Evolutionary conservation across 2,329 filamentous ascomycete genomes (phyloP).

Genomic region (Fusarium anthophilum): DNA sequence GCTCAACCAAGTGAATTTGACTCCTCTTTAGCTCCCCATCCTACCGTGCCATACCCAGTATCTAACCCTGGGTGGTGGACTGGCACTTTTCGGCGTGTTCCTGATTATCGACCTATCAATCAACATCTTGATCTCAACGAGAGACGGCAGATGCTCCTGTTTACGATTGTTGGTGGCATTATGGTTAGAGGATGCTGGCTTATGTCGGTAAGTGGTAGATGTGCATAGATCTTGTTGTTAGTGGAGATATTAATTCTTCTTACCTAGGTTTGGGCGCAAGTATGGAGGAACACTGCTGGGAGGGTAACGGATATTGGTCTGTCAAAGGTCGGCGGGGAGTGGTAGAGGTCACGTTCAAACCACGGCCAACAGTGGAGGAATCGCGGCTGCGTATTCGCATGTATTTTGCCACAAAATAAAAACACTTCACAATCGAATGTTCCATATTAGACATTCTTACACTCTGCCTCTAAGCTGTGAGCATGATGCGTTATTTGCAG

Average conservation of each 20-base stretch:
- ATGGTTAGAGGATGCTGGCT: constrained; percentile 2
- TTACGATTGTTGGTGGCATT: background rate
- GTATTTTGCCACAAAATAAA: too few relatives aligned
- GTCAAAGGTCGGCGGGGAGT: background rate
- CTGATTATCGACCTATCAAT: background rate
- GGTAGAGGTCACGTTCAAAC: background rate
- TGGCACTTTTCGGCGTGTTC: background rate
- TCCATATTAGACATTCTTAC: too few relatives aligned
- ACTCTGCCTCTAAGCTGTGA: too few relatives aligned
- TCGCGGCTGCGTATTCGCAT: too few relatives aligned
- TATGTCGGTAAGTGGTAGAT: background rate
- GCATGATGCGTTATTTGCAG: too few relatives aligned
- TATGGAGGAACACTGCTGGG: background rate
- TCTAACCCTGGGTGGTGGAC: constrained; percentile 2
- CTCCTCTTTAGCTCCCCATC: background rate
- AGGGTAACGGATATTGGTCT: background rate
- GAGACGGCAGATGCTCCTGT: background rate
- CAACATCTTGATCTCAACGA: background rate
- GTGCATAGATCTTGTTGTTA: too few relatives aligned
- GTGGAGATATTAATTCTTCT: background rate
- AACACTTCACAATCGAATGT: fast-evolving
- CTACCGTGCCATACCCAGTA: background rate
- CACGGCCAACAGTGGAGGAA: too few relatives aligned
- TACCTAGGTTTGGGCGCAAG: background rate
- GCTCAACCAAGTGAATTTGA: constrained; percentile 1